A percentile compares a stretch with the other conserved stretches of the same genome.
These are phyloP conservation scores for Parietaria judaica DNA, from an alignment of 306 rosid species.

Conservation along the genomic window DNA sequence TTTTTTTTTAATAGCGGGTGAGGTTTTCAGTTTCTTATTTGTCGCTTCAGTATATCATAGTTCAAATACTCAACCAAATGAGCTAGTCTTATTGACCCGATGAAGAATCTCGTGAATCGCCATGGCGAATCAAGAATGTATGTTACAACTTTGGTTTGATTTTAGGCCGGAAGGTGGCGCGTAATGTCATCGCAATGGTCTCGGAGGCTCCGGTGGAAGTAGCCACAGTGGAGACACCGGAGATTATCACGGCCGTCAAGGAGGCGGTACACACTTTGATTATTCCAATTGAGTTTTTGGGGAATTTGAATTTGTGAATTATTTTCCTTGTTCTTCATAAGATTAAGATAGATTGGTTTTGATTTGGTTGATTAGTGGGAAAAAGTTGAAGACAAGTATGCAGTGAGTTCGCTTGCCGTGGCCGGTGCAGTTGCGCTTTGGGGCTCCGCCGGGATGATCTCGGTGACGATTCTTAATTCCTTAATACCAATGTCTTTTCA, in stretches of 20 bases:
- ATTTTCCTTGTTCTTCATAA: too few relatives aligned
- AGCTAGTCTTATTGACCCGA: too few relatives aligned
- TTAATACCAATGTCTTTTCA: background rate
- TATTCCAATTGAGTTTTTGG: background rate
- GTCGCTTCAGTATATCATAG: too few relatives aligned
- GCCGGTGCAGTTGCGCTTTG: slow-evolving; percentile 53
- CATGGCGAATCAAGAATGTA: too few relatives aligned
- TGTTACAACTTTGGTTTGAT: background rate
- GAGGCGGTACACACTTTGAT: slow-evolving; percentile 42
- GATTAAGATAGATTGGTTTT: too few relatives aligned
- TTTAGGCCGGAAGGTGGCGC: slow-evolving; percentile 60
- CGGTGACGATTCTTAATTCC: slow-evolving; percentile 22
- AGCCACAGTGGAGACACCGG: slow-evolving; percentile 55
- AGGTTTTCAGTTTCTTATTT: too few relatives aligned
- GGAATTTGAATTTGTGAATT: background rate
- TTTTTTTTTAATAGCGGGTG: too few relatives aligned
- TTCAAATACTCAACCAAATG: too few relatives aligned
- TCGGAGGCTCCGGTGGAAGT: slow-evolving; percentile 80
- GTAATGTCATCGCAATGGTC: slow-evolving; percentile 82
- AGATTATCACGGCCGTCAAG: slow-evolving; percentile 55
- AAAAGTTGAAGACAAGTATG: slow-evolving; percentile 89
- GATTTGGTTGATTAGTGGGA: slow-evolving; percentile 58
- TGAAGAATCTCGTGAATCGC: too few relatives aligned
- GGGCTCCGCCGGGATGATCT: slow-evolving; percentile 66
- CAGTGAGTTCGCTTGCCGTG: slow-evolving; percentile 59